A percentile compares a stretch with the other conserved stretches of the same genome.
phyloP scores from a whole-genome alignment of 2,329 filamentous ascomycete species.

The Claviceps quebecensis region DNA sequence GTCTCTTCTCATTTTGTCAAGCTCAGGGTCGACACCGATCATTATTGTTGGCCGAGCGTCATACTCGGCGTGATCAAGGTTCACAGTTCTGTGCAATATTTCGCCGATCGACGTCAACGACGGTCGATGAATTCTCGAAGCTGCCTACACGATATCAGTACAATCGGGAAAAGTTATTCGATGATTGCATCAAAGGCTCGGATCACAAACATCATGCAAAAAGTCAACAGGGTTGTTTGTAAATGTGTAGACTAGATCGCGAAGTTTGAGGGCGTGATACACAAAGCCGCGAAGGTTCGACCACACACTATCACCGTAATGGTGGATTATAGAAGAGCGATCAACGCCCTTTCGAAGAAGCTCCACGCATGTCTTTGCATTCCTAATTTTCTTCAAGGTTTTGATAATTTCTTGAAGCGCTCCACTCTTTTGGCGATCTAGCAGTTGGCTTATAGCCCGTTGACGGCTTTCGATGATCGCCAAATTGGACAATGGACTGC shows the following conservation, averaged over 20 bases:
- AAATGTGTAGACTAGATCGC: conserved; percentile 36
- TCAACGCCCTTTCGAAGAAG: conserved; percentile 69
- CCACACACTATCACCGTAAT: conserved; percentile 58
- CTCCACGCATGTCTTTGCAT: conserved; percentile 54
- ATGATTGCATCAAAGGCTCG: not conserved
- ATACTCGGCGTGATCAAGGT: conserved; percentile 63
- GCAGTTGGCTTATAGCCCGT: conserved; percentile 50
- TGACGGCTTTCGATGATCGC: conserved; percentile 58
- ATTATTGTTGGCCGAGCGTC: conserved; percentile 61
- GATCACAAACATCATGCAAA: not conserved
- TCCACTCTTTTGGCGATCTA: conserved; percentile 52
- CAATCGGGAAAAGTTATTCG: not conserved
- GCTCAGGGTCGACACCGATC: conserved; percentile 52
- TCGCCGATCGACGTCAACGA: conserved; percentile 53
- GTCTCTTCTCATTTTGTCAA: conserved; percentile 64
- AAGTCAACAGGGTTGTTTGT: not conserved
- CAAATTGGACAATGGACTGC: conserved; percentile 61
- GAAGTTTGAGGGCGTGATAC: conserved; percentile 54
- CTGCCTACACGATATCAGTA: conserved; percentile 3
- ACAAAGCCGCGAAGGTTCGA: conserved; percentile 57
- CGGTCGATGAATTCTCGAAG: conserved; percentile 42
- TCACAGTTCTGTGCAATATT: conserved; percentile 58
- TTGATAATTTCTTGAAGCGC: conserved; percentile 40
- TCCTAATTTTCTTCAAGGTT: conserved; percentile 57
- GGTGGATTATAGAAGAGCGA: conserved; percentile 28